Evolutionary conservation across 768 basidiomycete species (phyloP).

Genomic region (Collybiopsis confluens): DNA sequence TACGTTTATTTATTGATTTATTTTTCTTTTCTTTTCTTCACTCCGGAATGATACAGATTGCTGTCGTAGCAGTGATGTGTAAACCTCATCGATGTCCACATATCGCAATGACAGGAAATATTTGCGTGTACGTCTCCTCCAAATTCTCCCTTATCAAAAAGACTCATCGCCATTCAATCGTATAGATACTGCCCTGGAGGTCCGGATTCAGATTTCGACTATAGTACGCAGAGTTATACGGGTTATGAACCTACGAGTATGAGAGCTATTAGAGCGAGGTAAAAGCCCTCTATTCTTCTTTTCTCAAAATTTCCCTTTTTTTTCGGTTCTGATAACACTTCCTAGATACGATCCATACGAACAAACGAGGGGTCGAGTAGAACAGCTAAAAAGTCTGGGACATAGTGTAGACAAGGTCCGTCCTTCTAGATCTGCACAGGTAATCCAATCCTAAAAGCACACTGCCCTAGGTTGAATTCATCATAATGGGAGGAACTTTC

Average conservation of each 20-base stretch:
- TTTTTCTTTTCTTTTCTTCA: neutral
- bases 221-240: conserved; percentile 95
- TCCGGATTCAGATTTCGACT: conserved; percentile 99
- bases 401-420: conserved; percentile 94
- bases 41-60: conserved; percentile 59
- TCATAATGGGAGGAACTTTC: conserved; percentile 98
- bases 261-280: conserved; percentile 94
- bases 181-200: conserved; percentile 94
- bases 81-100: conserved; percentile 99
- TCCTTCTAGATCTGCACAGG: neutral
- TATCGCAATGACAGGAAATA: conserved; percentile 99
- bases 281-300: conserved; percentile 16
- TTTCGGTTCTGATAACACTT: neutral
- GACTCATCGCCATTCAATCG: neutral
- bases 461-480: conserved; percentile 88
- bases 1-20: conserved; percentile 33
- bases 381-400: conserved; percentile 93
- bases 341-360: conserved; percentile 85
- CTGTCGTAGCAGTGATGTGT: conserved; percentile 99
- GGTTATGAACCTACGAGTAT: conserved; percentile 98
- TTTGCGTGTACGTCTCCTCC: conserved; percentile 76
- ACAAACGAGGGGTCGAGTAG: conserved; percentile 91
- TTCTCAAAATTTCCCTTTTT: neutral
- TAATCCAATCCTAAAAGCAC: neutral
- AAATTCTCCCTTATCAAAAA: neutral